Conservation (phyloP, 352 stramenopile genomes). For the Phytophthora rubi region DNA sequence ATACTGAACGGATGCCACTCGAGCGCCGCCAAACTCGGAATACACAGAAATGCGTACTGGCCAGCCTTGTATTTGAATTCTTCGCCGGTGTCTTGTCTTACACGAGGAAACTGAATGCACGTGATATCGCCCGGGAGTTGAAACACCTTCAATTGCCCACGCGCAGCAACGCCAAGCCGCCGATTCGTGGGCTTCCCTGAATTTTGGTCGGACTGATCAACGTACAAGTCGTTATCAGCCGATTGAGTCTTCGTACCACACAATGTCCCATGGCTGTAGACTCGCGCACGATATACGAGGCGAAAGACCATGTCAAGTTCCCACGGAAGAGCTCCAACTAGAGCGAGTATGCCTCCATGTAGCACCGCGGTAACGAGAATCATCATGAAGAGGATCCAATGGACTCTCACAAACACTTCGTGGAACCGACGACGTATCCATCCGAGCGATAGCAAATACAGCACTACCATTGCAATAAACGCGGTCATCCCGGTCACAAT, state of each 20-base stretch:
- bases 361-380: constrained; percentile 44
- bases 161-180: constrained; percentile 23
- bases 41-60: constrained; percentile 81
- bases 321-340: constrained; percentile 40
- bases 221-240: constrained; percentile 5
- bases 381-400: constrained; percentile 59
- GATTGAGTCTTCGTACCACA: constrained; percentile 3
- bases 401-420: constrained; percentile 49
- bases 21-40: constrained; percentile 54
- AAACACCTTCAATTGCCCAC: constrained; percentile 18
- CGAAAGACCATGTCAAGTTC: constrained; percentile 47
- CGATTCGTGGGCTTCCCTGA: not conserved
- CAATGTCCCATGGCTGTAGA: constrained; percentile 25
- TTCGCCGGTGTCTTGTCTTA: constrained; percentile 35
- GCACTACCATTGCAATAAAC: constrained; percentile 36
- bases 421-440: constrained; percentile 47
- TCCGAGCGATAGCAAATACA: constrained; percentile 40
- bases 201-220: not conserved
- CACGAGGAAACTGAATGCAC: constrained; percentile 46
- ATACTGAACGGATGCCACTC: constrained; percentile 91
- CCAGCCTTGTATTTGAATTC: constrained; percentile 47
- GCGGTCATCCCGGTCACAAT: constrained; percentile 26
- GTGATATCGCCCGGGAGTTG: constrained; percentile 35
- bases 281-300: constrained; percentile 24
- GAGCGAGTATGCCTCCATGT: constrained; percentile 36